Conservation (phyloP, 768 basidiomycete species). For the Rubroboletus satanas region DNA sequence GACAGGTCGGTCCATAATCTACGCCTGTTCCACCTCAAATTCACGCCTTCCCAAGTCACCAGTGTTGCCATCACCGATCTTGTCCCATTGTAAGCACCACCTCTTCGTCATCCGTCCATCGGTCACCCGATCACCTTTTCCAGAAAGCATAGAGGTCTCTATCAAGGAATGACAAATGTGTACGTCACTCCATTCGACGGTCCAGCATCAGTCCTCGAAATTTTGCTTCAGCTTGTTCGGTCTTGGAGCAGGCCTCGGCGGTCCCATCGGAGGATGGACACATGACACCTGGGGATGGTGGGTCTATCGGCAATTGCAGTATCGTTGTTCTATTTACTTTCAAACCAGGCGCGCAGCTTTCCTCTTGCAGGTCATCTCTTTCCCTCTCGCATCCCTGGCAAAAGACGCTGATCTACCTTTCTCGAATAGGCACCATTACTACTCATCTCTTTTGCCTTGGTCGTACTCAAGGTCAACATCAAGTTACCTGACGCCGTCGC, state of each 20-base stretch:
- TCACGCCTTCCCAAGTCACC: conserved; percentile 51
- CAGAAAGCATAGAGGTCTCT: conserved; percentile 83
- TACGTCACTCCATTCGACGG: conserved; percentile 33
- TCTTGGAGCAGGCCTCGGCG: conserved; percentile 75
- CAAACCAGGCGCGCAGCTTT: conserved; percentile 76
- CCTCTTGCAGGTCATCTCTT: conserved; percentile 64
- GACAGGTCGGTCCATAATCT: conserved; percentile 54
- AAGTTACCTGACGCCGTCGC: conserved; percentile 63
- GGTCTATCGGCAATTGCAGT: conserved; percentile 22
- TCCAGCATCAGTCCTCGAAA: conserved; percentile 8
- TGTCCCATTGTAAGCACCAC: conserved; percentile 68
- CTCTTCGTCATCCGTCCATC: conserved; percentile 1
- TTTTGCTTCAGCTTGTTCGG: conserved; percentile 63
- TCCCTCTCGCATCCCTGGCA: not conserved
- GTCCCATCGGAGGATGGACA: conserved; percentile 80
- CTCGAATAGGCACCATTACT: conserved; percentile 67
- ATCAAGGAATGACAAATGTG: conserved; percentile 91
- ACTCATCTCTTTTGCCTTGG: conserved; percentile 63
- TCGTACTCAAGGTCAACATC: conserved; percentile 76
- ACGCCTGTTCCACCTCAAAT: conserved; percentile 12
- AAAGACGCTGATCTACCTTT: conserved; percentile 13
- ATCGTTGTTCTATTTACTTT: conserved; percentile 6
- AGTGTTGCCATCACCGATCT: conserved; percentile 85
- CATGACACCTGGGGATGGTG: conserved; percentile 86
- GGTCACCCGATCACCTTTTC: not conserved